Evolutionary conservation across 306 rosid species (phyloP).

Genomic region (Medicago ruthenica): DNA sequence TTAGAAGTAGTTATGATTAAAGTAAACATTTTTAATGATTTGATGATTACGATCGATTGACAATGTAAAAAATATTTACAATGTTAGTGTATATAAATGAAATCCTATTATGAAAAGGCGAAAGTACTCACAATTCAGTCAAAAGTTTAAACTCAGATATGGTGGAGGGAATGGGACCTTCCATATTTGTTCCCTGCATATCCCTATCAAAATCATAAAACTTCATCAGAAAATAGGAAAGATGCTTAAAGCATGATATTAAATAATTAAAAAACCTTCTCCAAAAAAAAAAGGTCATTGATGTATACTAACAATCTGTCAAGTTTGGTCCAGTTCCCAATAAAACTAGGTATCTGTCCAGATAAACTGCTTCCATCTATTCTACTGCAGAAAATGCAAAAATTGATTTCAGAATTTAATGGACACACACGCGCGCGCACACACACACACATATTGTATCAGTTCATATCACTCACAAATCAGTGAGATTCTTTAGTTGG

Average conservation of each 20-base stretch:
- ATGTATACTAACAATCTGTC: conserved; percentile 61
- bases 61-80: not conserved
- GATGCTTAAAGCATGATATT: not conserved
- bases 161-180: conserved; percentile 66
- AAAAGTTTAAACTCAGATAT: conserved; percentile 57
- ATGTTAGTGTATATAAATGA: too few species aligned
- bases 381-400: conserved; percentile 61
- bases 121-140: conserved; percentile 59
- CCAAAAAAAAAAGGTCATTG: not conserved
- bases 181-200: conserved; percentile 77
- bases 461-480: conserved; percentile 62
- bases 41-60: not conserved
- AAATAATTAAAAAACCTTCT: too few species aligned
- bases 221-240: not conserved
- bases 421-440: too few species aligned
- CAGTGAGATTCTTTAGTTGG: conserved; percentile 61
- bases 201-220: conserved; percentile 49
- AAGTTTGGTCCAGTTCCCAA: conserved; percentile 80
- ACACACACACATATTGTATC: too few species aligned
- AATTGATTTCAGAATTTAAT: conserved; percentile 30
- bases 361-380: conserved; percentile 76
- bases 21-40: not conserved
- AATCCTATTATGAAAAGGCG: conserved; percentile 12
- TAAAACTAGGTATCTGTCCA: conserved; percentile 69
- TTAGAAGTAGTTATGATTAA: not conserved